Conservation (phyloP, 2,329 filamentous ascomycete genomes). For the Tolypocladium inflatum region DNA sequence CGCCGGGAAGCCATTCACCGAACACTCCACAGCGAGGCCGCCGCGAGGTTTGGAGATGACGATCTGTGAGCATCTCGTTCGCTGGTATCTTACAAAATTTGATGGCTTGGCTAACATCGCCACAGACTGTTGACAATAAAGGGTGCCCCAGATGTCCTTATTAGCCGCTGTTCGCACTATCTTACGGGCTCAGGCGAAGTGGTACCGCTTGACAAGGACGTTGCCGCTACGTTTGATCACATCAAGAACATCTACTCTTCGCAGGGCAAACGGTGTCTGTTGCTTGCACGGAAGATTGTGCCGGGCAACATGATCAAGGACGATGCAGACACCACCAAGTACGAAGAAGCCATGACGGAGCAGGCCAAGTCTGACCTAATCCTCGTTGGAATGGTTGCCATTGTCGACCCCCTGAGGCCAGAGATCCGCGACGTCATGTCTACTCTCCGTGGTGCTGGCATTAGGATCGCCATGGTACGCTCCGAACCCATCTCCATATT, state of each 20-base stretch:
- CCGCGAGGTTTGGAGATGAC: constrained; percentile 20
- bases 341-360: constrained; percentile 46
- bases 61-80: constrained; percentile 25
- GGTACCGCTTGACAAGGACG: constrained; percentile 35
- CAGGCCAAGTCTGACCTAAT: constrained; percentile 48
- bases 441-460: constrained; percentile 59
- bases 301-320: constrained; percentile 26
- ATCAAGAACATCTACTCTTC: constrained; percentile 61
- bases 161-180: constrained; percentile 51
- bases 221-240: constrained; percentile 37
- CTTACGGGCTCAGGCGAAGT: constrained; percentile 45
- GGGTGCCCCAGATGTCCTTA: constrained; percentile 65
- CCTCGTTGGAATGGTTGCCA: constrained; percentile 65
- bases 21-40: constrained; percentile 28
- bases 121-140: constrained; percentile 60
- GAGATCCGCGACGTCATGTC: constrained; percentile 60
- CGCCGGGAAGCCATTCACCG: constrained; percentile 19
- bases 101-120: neutral
- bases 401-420: constrained; percentile 68
- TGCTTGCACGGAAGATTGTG: constrained; percentile 54
- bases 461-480: constrained; percentile 66
- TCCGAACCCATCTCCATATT: neutral
- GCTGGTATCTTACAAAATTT: neutral
- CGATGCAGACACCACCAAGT: constrained; percentile 30
- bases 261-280: constrained; percentile 57